Conservation (phyloP, 805 yeast species). For the Lipomyces chichibuensis region DNA sequence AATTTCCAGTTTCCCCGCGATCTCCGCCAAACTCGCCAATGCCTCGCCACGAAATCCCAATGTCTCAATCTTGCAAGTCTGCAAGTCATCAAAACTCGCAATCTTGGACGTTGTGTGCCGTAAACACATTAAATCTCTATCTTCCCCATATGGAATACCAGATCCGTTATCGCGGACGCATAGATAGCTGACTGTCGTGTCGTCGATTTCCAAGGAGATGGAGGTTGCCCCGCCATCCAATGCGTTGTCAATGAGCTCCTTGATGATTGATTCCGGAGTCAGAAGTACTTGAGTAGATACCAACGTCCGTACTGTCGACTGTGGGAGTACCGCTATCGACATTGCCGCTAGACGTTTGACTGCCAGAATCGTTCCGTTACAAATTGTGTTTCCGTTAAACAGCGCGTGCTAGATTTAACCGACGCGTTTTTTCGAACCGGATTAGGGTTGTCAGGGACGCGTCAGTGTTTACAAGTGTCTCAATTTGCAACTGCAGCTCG, state of each 20-base stretch:
- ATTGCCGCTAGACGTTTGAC: not conserved
- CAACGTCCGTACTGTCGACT: slow-evolving; percentile 28
- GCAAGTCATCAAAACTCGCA: slow-evolving; percentile 64
- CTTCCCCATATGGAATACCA: slow-evolving; percentile 63
- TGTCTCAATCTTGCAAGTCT: slow-evolving; percentile 53
- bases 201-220: slow-evolving; percentile 28
- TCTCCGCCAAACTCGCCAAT: slow-evolving; percentile 77
- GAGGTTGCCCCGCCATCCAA: slow-evolving; percentile 37
- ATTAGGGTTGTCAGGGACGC: no score
- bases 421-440: no score
- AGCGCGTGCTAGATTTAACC: no score
- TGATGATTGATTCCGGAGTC: slow-evolving; percentile 27
- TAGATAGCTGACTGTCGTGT: slow-evolving; percentile 24
- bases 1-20: slow-evolving; percentile 66
- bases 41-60: slow-evolving; percentile 91
- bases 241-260: slow-evolving; percentile 38
- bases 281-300: slow-evolving; percentile 26
- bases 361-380: not conserved
- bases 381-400: no score
- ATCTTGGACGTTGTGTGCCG: slow-evolving; percentile 82
- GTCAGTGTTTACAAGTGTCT: no score
- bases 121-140: slow-evolving; percentile 70
- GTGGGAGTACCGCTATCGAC: slow-evolving; percentile 22
- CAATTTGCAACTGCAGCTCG: no score
- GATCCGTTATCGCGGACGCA: slow-evolving; percentile 71